Conservation (phyloP, 805 yeast genomes). For the Pichia insulana region DNA sequence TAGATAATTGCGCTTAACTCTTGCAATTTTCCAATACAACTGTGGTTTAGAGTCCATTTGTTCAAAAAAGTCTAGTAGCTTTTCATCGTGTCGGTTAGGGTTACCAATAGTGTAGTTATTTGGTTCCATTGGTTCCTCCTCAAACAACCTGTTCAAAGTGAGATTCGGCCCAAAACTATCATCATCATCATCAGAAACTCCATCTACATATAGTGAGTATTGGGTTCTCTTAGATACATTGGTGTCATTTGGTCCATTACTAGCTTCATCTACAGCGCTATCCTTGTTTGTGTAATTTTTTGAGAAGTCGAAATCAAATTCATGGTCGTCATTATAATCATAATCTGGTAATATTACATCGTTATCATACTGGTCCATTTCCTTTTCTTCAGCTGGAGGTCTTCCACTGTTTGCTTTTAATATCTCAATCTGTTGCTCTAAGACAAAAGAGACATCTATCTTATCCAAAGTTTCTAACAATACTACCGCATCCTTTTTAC, state of each 20-base stretch:
- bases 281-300: background rate
- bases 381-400: background rate
- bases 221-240: conserved; percentile 20
- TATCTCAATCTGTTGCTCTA: background rate
- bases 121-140: conserved; percentile 21
- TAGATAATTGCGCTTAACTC: conserved; percentile 2
- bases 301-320: background rate
- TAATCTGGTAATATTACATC: background rate
- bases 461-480: conserved; percentile 20
- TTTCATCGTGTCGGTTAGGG: conserved; percentile 31
- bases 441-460: conserved; percentile 1
- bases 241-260: conserved; percentile 11
- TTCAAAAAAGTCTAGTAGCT: conserved; percentile 68
- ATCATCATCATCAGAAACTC: conserved; percentile 21
- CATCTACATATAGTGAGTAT: conserved; percentile 25
- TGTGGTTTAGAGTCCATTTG: conserved; percentile 80
- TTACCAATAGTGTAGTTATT: conserved; percentile 5
- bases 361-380: background rate
- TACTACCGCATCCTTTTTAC: conserved; percentile 7
- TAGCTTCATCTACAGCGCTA: conserved; percentile 13
- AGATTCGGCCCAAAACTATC: conserved; percentile 22
- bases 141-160: conserved; percentile 27
- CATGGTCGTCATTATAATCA: background rate
- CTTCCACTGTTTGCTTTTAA: background rate
- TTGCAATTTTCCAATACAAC: conserved; percentile 79